Base-by-base conservation (phyloP, 768 basidiomycete species). In the Macrocybe gigantea region DNA sequence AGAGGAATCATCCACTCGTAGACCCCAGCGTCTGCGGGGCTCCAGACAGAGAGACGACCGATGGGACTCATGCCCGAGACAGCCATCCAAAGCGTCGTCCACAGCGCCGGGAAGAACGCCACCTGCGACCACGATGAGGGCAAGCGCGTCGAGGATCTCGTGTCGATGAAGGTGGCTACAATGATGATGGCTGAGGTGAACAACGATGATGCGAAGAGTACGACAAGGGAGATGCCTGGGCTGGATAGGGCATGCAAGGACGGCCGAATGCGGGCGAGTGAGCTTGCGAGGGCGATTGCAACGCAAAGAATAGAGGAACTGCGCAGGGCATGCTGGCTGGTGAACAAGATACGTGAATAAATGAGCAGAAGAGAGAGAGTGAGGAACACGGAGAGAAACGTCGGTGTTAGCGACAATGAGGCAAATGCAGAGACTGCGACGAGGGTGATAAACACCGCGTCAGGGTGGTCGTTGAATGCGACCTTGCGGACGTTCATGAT, bases 11-110 rank as follows among this genome's bases (percentile, higher is more conserved):
- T 61, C 88, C 88, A 93, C 2, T 57, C 57, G 57, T 91, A 92
- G 0, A 74, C 64, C 6, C 73, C 71, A 33, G 73, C 60, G 6
- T 71, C 60, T 10, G 78, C 68, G 7, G 86, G 81, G 32, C 74
- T 82, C 88, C 88, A 92, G 11, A 82, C 76, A 7, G 80, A 69
- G 8, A 92, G 74, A 48, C 83, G 76, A 7, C 89, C 90, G 6
- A 89, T 61, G 1, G 86, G 86, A 56, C 78, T 88, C 30, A 75
- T 10, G 51, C 64, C 72, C 1, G 86, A 75, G 0, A 79, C 50
- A 1, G 59, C 55, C 44, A 64, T 73, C 87, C 87, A 89, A 2
- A 70, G 54, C 1, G 77, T 73, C 3, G 80, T 72, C 88, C 88
- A 92, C 14, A 86, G 54, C 0, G 75, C 73, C 0, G 88, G 88